Conservation (phyloP, 2,329 filamentous ascomycete genomes). For the Cordyceps cateniannulata region DNA sequence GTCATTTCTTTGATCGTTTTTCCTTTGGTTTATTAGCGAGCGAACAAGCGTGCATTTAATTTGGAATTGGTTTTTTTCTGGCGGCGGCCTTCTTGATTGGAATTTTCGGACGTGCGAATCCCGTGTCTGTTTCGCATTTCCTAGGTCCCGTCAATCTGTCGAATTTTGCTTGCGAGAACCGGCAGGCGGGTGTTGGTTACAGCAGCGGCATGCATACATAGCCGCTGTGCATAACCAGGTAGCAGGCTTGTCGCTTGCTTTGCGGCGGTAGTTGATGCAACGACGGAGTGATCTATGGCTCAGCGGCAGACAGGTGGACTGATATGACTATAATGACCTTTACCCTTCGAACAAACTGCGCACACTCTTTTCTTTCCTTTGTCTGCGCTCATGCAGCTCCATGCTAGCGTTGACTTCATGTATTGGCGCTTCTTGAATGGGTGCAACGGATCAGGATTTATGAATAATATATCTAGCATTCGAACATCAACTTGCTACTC, state of each 20-base stretch:
- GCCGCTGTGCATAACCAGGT: not conserved
- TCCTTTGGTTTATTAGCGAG: conserved; percentile 15
- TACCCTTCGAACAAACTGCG: not conserved
- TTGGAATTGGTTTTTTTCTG: conserved; percentile 17
- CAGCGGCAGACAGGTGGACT: conserved; percentile 10
- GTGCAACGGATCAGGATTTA: not conserved
- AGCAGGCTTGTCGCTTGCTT: not conserved
- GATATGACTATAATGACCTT: conserved; percentile 11
- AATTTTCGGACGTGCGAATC: conserved; percentile 4
- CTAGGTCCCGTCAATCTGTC: not conserved
- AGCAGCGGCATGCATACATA: not conserved
- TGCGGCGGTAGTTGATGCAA: not conserved
- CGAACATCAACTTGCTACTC: not conserved
- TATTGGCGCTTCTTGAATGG: not conserved
- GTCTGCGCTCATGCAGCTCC: not conserved
- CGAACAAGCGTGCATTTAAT: conserved; percentile 16
- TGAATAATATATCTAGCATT: conserved; percentile 8
- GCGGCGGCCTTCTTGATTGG: conserved; percentile 16
- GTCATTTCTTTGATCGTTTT: conserved; percentile 16
- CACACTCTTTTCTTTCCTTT: not conserved
- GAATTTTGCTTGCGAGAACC: not conserved
- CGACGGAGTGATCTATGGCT: conserved; percentile 2
- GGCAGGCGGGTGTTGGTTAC: not conserved
- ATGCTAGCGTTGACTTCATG: not conserved
- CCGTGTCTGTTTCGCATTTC: not conserved